Evolutionary conservation across 345 rosid genomes (phyloP).

Genomic region (Toxicodendron radicans): DNA sequence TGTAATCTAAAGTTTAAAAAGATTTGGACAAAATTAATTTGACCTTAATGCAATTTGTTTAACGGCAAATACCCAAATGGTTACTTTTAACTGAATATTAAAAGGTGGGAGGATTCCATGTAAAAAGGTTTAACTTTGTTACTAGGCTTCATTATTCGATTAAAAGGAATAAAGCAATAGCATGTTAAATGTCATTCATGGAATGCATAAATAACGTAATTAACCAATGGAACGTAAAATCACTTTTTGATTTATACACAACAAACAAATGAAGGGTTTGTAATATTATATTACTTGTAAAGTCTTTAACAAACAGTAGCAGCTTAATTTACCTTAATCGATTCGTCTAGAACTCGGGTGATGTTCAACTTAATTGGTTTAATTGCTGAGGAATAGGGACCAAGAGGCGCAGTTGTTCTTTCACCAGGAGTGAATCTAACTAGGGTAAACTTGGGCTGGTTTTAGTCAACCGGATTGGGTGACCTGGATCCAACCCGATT

Average conservation of each 20-base stretch:
- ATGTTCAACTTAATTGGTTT: too few relatives aligned
- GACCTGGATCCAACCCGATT: too few relatives aligned
- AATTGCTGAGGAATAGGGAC: too few relatives aligned
- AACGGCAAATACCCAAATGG: neutral
- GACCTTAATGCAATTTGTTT: too few relatives aligned
- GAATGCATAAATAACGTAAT: neutral
- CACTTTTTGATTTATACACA: neutral
- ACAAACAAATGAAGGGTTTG: neutral
- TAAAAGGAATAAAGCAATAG: neutral
- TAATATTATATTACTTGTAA: neutral
- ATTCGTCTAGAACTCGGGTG: too few relatives aligned
- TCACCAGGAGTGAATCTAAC: too few relatives aligned
- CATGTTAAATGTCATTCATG: neutral
- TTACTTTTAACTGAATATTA: neutral
- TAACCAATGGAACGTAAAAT: neutral
- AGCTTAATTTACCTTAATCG: too few relatives aligned
- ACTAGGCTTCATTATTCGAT: neutral
- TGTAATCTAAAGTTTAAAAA: too few relatives aligned
- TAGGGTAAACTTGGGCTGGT: too few relatives aligned
- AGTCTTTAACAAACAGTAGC: neutral
- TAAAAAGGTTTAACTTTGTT: neutral
- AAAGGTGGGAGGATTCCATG: neutral
- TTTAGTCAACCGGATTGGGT: too few relatives aligned
- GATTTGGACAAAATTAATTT: too few relatives aligned
- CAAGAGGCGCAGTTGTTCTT: too few relatives aligned